Conservation (phyloP, 345 rosid species). For the Clausena lansium region DNA sequence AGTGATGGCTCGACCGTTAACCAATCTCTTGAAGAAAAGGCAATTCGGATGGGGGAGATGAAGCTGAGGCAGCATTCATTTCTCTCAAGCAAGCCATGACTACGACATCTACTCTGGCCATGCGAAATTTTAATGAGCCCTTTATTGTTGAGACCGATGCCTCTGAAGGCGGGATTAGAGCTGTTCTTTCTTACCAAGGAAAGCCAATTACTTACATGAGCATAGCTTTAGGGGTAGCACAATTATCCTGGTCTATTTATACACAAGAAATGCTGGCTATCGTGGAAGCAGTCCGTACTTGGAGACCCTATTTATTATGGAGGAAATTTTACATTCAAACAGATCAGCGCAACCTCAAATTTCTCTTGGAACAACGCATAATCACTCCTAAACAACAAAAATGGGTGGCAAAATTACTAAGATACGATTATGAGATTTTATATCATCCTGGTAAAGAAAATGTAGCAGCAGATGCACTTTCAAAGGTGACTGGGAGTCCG, state of each 20-base stretch:
- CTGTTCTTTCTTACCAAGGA: background rate
- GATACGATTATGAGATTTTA: background rate
- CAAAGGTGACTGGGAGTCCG: background rate
- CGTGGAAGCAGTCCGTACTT: background rate
- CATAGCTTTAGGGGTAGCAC: background rate
- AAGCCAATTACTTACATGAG: background rate
- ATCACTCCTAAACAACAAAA: background rate
- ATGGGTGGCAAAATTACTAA: background rate
- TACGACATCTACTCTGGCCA: no score
- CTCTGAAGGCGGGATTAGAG: no score
- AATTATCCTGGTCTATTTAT: background rate
- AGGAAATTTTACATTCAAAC: background rate
- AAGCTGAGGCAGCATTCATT: no score
- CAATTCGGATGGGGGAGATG: no score
- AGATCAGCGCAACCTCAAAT: no score
- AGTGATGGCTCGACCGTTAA: background rate
- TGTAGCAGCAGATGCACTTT: background rate
- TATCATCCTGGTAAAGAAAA: background rate
- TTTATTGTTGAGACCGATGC: no score
- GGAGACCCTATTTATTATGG: background rate
- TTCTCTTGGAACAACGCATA: background rate
- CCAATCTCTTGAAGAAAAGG: background rate
- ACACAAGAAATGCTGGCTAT: background rate
- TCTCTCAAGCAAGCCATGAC: no score
- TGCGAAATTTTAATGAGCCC: no score